Conservation (phyloP, 2,329 filamentous ascomycete genomes). For the Cordyceps javanica region DNA sequence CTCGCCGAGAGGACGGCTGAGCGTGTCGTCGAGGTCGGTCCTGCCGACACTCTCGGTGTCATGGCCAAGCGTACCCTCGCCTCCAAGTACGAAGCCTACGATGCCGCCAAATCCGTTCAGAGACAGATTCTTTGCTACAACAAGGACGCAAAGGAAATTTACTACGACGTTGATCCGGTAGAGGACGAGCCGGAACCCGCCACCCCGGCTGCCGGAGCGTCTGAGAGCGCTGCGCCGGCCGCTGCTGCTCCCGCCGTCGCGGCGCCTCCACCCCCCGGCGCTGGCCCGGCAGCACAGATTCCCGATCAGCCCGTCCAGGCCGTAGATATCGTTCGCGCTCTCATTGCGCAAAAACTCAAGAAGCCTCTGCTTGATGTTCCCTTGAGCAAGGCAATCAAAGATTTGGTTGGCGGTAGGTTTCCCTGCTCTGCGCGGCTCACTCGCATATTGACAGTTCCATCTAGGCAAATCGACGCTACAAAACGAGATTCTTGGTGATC, state of each 20-base stretch:
- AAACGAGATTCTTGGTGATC: constrained; percentile 95
- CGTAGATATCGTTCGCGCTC: constrained; percentile 78
- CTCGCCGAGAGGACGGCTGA: constrained; percentile 93
- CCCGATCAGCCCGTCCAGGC: constrained; percentile 83
- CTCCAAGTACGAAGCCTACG: constrained; percentile 97
- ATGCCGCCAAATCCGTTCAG: constrained; percentile 92
- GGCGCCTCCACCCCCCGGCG: constrained; percentile 58
- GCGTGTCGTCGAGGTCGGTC: constrained; percentile 95
- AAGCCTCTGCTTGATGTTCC: constrained; percentile 85
- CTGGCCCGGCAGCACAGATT: constrained; percentile 81
- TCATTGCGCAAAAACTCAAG: constrained; percentile 97
- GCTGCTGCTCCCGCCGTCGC: constrained; percentile 51
- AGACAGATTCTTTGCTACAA: constrained; percentile 98
- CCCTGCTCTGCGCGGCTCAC: not conserved
- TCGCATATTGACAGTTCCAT: not conserved
- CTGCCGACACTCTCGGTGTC: constrained; percentile 90
- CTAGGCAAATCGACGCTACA: constrained; percentile 95
- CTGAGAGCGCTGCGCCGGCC: constrained; percentile 43
- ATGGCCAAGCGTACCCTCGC: constrained; percentile 96
- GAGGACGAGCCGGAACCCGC: constrained; percentile 76
- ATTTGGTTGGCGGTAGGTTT: constrained; percentile 88
- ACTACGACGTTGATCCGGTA: constrained; percentile 94
- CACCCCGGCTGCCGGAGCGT: constrained; percentile 39
- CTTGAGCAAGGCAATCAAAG: constrained; percentile 94
- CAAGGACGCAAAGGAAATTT: constrained; percentile 98